Evolutionary conservation across 805 yeast species (phyloP).

Genomic region (Wickerhamiella azymoides): DNA sequence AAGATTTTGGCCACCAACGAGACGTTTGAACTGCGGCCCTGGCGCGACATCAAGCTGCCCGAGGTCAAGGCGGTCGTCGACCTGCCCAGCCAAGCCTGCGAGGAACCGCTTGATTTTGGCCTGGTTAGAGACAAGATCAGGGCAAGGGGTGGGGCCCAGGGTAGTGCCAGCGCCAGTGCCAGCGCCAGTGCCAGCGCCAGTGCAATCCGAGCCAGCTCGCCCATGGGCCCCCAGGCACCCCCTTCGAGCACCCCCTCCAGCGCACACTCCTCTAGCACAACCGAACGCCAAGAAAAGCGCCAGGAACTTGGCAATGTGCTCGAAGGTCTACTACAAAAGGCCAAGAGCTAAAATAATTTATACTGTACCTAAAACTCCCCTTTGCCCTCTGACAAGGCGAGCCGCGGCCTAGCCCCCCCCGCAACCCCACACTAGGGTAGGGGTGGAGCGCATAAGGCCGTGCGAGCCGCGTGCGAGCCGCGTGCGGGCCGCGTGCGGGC

Average conservation of each 20-base stretch:
- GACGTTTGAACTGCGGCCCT: slow-evolving; percentile 12
- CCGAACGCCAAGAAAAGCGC: background rate
- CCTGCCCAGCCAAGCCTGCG: background rate
- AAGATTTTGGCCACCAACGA: slow-evolving; percentile 15
- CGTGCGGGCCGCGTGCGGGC: too few species aligned
- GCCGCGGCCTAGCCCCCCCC: background rate
- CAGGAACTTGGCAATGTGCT: background rate
- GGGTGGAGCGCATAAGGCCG: background rate
- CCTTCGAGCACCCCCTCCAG: too few species aligned
- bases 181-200: too few species aligned
- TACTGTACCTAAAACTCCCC: too few species aligned
- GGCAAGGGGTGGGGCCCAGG: too few species aligned
- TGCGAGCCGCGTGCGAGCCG: too few species aligned
- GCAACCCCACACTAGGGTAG: background rate
- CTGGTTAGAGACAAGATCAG: too few species aligned
- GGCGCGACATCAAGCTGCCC: slow-evolving; percentile 2
- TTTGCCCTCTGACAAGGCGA: background rate
- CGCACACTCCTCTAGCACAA: too few species aligned
- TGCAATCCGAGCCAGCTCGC: too few species aligned
- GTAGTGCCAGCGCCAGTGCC: too few species aligned
- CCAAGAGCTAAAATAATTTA: background rate
- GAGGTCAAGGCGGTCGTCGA: background rate
- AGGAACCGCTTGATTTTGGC: background rate
- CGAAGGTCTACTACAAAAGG: background rate
- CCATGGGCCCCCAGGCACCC: too few species aligned